A percentile compares a stretch with the other conserved stretches of the same genome.
Conservation (phyloP, 139 green algal species). For the Spirogloea muscicola region DNA sequence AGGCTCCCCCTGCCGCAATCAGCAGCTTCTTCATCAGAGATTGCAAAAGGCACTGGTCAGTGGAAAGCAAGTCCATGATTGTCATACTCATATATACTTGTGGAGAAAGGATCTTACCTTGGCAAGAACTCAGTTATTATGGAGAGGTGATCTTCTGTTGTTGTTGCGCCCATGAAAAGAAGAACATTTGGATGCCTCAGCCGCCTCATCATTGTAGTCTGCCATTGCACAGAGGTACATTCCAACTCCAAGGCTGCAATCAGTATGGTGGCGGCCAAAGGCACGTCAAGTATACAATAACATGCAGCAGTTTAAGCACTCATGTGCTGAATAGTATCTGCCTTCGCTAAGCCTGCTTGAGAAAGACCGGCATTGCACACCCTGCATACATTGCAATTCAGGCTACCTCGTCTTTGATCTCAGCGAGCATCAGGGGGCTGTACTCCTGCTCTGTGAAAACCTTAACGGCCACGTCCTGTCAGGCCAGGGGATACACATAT, state of each 20-base stretch:
- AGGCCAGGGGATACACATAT: neutral
- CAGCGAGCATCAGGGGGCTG: neutral
- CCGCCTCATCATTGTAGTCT: conserved; percentile 55
- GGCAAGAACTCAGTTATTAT: conserved; percentile 35
- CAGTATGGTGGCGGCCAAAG: neutral
- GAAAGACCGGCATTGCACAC: neutral
- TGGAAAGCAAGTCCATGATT: neutral
- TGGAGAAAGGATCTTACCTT: neutral
- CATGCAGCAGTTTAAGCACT: conserved; percentile 1
- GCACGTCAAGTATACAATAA: neutral
- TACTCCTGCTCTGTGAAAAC: conserved; percentile 41
- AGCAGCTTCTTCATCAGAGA: neutral
- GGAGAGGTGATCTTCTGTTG: conserved; percentile 10
- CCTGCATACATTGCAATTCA: neutral
- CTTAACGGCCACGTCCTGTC: conserved; percentile 46
- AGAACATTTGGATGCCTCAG: conserved; percentile 55
- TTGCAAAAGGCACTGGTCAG: neutral
- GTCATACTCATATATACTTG: neutral
- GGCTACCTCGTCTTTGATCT: conserved; percentile 41
- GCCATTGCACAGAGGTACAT: neutral
- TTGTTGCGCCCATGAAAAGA: conserved; percentile 50
- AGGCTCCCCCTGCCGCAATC: conserved; percentile 18
- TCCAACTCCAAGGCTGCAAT: too few relatives aligned
- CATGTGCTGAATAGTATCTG: neutral
- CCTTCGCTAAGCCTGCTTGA: too few relatives aligned